Conservation (phyloP, 2,329 filamentous ascomycete genomes). For the Plenodomus tracheiphilus region DNA sequence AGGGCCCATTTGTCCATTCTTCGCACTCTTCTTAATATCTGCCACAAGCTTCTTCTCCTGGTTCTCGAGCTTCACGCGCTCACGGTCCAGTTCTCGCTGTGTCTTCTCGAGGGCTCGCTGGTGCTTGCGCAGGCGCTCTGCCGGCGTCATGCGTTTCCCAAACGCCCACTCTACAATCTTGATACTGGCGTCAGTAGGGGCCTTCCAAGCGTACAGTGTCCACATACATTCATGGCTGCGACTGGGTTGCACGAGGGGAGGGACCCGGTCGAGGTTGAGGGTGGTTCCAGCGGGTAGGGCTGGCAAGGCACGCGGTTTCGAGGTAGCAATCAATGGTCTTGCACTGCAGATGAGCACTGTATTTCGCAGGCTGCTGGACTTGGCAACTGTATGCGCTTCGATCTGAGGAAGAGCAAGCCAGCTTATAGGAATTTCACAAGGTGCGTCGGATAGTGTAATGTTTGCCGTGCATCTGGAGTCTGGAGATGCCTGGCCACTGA, state of each 20-base stretch:
- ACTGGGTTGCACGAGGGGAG: constrained; percentile 9
- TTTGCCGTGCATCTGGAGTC: neutral
- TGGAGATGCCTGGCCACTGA: too few species aligned
- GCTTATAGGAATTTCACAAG: neutral
- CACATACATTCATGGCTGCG: constrained; percentile 52
- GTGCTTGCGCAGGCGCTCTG: constrained; percentile 88
- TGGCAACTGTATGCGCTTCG: neutral
- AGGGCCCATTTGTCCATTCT: constrained; percentile 97
- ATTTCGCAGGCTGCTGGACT: neutral
- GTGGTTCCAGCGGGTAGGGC: constrained; percentile 9
- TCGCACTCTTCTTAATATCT: constrained; percentile 97
- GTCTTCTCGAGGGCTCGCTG: constrained; percentile 97
- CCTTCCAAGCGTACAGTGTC: neutral
- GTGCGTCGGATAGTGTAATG: neutral
- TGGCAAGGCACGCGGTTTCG: neutral
- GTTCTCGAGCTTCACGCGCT: constrained; percentile 93
- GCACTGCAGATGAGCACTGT: neutral
- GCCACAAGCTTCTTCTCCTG: constrained; percentile 96
- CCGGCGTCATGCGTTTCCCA: constrained; percentile 97
- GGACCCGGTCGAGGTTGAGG: constrained; percentile 3
- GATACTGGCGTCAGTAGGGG: neutral
- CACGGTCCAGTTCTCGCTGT: constrained; percentile 92
- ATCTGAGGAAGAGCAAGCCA: neutral
- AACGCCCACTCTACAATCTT: constrained; percentile 95
- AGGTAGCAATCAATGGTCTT: neutral